Evolutionary conservation across 495 filamentous ascomycete genomes (phyloP).

Genomic region (Penicillium tannophilum): DNA sequence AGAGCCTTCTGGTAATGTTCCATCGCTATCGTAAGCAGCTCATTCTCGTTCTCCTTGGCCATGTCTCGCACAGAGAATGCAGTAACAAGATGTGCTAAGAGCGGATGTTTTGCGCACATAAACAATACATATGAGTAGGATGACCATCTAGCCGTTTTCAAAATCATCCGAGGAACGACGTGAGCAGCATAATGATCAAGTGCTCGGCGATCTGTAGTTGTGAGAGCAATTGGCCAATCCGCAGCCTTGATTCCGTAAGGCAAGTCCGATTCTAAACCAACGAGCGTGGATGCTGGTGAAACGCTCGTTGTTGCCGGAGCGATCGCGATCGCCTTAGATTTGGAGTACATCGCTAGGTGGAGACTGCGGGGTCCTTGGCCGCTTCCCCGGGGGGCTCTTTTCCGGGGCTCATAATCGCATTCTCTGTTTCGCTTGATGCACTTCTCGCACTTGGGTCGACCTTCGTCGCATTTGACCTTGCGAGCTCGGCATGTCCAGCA

Average conservation of each 20-base stretch:
- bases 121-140: not conserved
- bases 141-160: not conserved
- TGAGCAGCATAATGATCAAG: not conserved
- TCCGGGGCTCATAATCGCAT: not conserved
- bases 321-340: not conserved
- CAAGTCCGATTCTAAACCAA: not conserved
- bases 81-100: not conserved
- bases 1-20: not conserved
- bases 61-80: not conserved
- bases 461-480: not conserved
- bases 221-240: not conserved
- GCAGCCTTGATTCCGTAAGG: not conserved
- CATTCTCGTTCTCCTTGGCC: not conserved
- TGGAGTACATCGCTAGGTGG: not conserved
- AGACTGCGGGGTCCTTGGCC: not conserved
- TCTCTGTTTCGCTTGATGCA: not conserved
- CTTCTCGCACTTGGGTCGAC: not conserved
- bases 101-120: not conserved
- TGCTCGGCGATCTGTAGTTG: not conserved
- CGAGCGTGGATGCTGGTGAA: not conserved
- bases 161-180: not conserved
- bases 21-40: not conserved
- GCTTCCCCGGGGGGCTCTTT: not conserved
- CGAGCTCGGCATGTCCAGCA: not conserved
- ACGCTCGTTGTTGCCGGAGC: not conserved